Evolutionary conservation across 805 yeast genomes (phyloP).

Genomic region (Ogataea glucozyma): DNA sequence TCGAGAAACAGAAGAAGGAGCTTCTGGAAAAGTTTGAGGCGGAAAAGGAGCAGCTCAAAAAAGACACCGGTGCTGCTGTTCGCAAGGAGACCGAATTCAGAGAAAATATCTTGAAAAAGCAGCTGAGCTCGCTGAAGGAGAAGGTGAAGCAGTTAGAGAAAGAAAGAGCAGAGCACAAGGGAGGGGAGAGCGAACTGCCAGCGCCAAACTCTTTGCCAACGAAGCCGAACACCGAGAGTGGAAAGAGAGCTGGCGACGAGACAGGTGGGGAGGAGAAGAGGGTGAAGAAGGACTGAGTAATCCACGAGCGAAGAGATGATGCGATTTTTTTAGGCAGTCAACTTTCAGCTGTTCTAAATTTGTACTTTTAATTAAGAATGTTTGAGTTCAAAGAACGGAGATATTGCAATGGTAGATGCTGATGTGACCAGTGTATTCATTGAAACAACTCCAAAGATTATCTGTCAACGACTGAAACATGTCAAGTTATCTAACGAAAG

Average conservation of each 20-base stretch:
- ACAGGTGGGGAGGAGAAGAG: slow-evolving; percentile 17
- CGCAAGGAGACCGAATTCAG: slow-evolving; percentile 61
- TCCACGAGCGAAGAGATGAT: too few relatives aligned
- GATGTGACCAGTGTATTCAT: too few relatives aligned
- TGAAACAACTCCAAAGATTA: too few relatives aligned
- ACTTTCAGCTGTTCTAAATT: background rate
- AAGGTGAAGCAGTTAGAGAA: slow-evolving; percentile 31
- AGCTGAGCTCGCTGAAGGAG: slow-evolving; percentile 51
- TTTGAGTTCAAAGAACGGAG: too few relatives aligned
- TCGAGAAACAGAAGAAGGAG: slow-evolving; percentile 21
- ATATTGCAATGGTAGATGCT: too few relatives aligned
- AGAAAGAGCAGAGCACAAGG: background rate
- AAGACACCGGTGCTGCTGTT: slow-evolving; percentile 48
- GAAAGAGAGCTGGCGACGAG: slow-evolving; percentile 26
- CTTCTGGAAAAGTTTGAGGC: slow-evolving; percentile 25
- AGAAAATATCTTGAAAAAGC: slow-evolving; percentile 53
- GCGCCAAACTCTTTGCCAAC: slow-evolving; percentile 6
- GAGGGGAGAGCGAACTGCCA: background rate
- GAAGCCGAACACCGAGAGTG: slow-evolving; percentile 1
- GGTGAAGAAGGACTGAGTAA: too few relatives aligned
- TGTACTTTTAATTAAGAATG: background rate
- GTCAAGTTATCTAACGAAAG: too few relatives aligned
- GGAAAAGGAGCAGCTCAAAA: slow-evolving; percentile 41
- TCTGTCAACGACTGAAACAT: too few relatives aligned
- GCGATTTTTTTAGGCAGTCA: too few relatives aligned